These are phyloP conservation scores for Aegilops sharonensis DNA, from an alignment of 176 grass and related monocot genomes.

Conservation along the genomic window DNA sequence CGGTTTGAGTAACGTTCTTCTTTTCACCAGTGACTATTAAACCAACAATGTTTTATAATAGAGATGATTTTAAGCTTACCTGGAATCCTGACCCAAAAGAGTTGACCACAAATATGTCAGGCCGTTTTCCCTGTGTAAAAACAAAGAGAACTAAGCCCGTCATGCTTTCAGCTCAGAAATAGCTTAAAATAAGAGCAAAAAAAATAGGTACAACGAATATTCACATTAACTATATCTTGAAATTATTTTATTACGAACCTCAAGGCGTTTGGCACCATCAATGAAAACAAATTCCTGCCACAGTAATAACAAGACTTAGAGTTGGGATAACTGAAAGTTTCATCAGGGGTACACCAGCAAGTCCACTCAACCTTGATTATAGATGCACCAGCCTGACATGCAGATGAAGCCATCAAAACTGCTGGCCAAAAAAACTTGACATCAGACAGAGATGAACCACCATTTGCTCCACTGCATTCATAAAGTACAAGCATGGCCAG, in stretches of 20 bases:
- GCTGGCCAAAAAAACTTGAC: slow-evolving; percentile 74
- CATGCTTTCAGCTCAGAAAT: neutral
- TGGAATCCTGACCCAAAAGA: slow-evolving; percentile 97
- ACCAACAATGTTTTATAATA: slow-evolving; percentile 13
- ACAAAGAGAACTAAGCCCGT: neutral
- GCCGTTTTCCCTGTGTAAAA: slow-evolving; percentile 64
- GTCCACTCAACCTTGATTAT: slow-evolving; percentile 77
- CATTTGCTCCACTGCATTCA: slow-evolving; percentile 66
- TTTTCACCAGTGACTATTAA: slow-evolving; percentile 4
- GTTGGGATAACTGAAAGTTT: slow-evolving; percentile 12
- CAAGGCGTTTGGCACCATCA: slow-evolving; percentile 77
- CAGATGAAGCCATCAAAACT: slow-evolving; percentile 78
- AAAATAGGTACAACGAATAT: neutral
- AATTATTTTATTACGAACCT: slow-evolving; percentile 52
- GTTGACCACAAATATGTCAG: slow-evolving; percentile 96
- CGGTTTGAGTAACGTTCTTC: neutral
- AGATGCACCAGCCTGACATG: slow-evolving; percentile 84
- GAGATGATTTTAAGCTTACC: slow-evolving; percentile 41
- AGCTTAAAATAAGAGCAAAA: neutral
- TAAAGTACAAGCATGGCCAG: slow-evolving; percentile 20
- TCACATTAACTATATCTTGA: neutral
- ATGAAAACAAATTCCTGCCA: slow-evolving; percentile 93
- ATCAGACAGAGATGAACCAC: slow-evolving; percentile 57
- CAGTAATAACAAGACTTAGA: slow-evolving; percentile 13
- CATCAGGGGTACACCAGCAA: slow-evolving; percentile 14